Conservation (phyloP, 768 basidiomycete genomes). For the Podaxis sp. region DNA sequence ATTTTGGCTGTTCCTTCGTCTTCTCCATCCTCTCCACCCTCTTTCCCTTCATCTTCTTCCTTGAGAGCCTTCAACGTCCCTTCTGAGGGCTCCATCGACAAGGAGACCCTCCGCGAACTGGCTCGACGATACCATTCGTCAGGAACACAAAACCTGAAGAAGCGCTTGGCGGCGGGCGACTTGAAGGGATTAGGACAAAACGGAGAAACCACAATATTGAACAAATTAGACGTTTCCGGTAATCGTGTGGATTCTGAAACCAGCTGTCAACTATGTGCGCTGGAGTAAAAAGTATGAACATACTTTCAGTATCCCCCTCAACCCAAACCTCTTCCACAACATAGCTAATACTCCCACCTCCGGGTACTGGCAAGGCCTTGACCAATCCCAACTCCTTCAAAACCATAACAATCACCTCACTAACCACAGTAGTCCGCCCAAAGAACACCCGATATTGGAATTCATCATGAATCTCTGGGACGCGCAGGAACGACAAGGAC, state of each 20-base stretch:
- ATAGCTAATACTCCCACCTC: constrained; percentile 70
- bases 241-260: constrained; percentile 42
- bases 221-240: constrained; percentile 39
- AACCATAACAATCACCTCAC: constrained; percentile 50
- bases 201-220: constrained; percentile 40
- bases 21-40: constrained; percentile 30
- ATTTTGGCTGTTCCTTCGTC: constrained; percentile 66
- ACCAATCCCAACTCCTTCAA: constrained; percentile 67
- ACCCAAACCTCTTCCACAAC: constrained; percentile 68
- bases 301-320: constrained; percentile 53
- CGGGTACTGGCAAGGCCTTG: constrained; percentile 63
- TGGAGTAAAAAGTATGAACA: constrained; percentile 25
- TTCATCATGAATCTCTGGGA: constrained; percentile 77
- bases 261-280: background rate
- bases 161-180: constrained; percentile 36
- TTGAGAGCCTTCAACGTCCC: constrained; percentile 48
- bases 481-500: constrained; percentile 54
- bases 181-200: constrained; percentile 40
- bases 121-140: constrained; percentile 80
- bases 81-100: constrained; percentile 50
- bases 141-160: constrained; percentile 66
- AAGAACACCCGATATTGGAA: constrained; percentile 68
- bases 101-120: constrained; percentile 50
- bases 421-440: constrained; percentile 51
- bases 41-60: constrained; percentile 44